These are phyloP conservation scores for Zymoseptoria brevis DNA, from an alignment of 2,329 filamentous ascomycete genomes.

Conservation along the genomic window DNA sequence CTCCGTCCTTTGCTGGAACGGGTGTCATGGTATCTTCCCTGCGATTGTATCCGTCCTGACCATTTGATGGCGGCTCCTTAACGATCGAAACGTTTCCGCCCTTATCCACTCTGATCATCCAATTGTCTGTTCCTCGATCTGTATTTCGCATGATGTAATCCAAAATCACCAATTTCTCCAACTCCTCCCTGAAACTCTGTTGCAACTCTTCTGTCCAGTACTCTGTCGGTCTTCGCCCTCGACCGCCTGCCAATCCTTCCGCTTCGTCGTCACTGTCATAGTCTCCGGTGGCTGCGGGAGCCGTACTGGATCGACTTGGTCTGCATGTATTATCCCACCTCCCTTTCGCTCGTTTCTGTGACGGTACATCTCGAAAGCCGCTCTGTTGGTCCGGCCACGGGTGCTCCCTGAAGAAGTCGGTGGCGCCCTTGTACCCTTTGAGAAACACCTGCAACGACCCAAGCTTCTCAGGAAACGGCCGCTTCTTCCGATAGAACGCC, in stretches of 20 bases:
- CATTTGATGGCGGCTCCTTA: conserved; percentile 70
- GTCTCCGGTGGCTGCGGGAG: conserved; percentile 47
- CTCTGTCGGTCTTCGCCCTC: conserved; percentile 45
- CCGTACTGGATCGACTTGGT: conserved; percentile 41
- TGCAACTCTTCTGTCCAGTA: conserved; percentile 84
- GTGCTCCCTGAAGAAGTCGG: conserved; percentile 86
- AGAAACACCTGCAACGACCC: conserved; percentile 97
- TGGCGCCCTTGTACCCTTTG: conserved; percentile 94
- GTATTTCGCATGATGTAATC: conserved; percentile 99
- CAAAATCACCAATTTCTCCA: conserved; percentile 93
- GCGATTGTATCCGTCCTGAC: conserved; percentile 24
- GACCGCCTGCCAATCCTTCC: conserved; percentile 20
- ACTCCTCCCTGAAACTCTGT: conserved; percentile 84
- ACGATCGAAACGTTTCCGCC: conserved; percentile 76
- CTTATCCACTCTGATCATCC: conserved; percentile 98
- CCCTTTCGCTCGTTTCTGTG: conserved; percentile 60
- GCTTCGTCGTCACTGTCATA: conserved; percentile 26
- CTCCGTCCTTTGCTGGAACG: conserved; percentile 27
- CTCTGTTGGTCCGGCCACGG: conserved; percentile 91
- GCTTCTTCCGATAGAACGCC: conserved; percentile 79
- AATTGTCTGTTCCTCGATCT: conserved; percentile 91
- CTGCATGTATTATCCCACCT: conserved; percentile 78
- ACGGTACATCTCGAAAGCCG: conserved; percentile 58
- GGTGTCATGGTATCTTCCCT: conserved; percentile 79
- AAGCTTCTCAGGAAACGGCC: conserved; percentile 76